Evolutionary conservation across 495 filamentous ascomycete genomes (phyloP).

Genomic region (Aspergillus conjunctus): DNA sequence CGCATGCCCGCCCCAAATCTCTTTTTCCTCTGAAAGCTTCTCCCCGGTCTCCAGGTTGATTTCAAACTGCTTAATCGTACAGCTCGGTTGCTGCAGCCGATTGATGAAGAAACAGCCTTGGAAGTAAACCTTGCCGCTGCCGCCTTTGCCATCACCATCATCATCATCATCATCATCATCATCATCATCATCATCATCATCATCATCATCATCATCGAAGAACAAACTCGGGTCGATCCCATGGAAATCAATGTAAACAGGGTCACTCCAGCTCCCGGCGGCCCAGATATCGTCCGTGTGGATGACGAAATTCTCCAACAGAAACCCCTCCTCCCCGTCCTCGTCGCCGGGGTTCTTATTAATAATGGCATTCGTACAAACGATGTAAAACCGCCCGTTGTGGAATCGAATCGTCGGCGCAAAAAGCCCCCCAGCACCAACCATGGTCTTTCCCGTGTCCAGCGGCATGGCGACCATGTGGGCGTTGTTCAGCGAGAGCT

Average conservation of each 20-base stretch:
- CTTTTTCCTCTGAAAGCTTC: conserved; percentile 4
- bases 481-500: neutral
- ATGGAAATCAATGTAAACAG: conserved; percentile 6
- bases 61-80: conserved; percentile 4
- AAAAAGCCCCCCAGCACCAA: conserved; percentile 7
- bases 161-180: too few relatives aligned
- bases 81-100: neutral
- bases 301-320: conserved; percentile 11
- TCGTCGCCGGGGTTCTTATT: neutral
- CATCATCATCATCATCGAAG: conserved; percentile 4
- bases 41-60: neutral
- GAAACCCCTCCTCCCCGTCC: too few relatives aligned
- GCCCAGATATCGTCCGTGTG: neutral
- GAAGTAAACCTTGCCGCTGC: conserved; percentile 1
- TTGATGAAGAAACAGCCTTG: too few relatives aligned
- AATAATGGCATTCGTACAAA: conserved; percentile 11
- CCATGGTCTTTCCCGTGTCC: neutral
- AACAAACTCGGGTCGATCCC: conserved; percentile 11
- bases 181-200: too few relatives aligned
- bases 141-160: too few relatives aligned
- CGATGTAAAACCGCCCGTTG: conserved; percentile 5
- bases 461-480: neutral
- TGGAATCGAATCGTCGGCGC: conserved; percentile 8
- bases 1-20: neutral
- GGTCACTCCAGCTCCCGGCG: conserved; percentile 11